A percentile compares a stretch with the other conserved stretches of the same genome.
These are phyloP conservation scores for Coleophoma crateriformis DNA, from an alignment of 2,329 filamentous ascomycete genomes.

Conservation along the genomic window DNA sequence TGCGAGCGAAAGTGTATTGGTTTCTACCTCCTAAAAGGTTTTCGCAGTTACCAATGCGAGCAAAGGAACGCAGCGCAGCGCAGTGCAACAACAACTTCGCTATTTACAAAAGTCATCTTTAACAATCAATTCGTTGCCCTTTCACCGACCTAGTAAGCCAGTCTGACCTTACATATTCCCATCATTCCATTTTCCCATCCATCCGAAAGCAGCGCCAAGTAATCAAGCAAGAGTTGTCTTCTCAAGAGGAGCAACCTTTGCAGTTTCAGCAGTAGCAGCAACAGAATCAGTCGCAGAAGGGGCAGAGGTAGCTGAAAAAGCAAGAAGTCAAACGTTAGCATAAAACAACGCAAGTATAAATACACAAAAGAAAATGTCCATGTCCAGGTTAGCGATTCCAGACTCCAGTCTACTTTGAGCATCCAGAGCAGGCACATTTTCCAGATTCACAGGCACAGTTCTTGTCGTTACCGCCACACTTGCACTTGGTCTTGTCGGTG, in stretches of 20 bases:
- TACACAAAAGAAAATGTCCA: slow-evolving; percentile 5
- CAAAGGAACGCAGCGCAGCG: too few relatives aligned
- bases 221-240: slow-evolving; percentile 17
- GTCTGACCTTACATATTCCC: not conserved
- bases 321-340: slow-evolving; percentile 16
- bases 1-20: not conserved
- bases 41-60: too few relatives aligned
- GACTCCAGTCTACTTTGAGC: slow-evolving; percentile 13
- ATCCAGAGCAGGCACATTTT: slow-evolving; percentile 28
- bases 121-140: not conserved
- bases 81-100: too few relatives aligned
- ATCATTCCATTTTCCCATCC: not conserved
- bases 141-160: not conserved
- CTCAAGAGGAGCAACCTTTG: slow-evolving; percentile 22
- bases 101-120: not conserved
- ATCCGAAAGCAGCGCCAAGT: slow-evolving; percentile 2
- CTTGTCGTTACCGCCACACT: slow-evolving; percentile 28
- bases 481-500: slow-evolving; percentile 31
- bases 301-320: slow-evolving; percentile 13
- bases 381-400: not conserved
- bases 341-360: slow-evolving; percentile 11
- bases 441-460: slow-evolving; percentile 28
- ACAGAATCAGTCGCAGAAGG: slow-evolving; percentile 13
- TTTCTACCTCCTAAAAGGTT: not conserved
- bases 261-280: slow-evolving; percentile 14